These are phyloP conservation scores for Colletotrichum liaoningense DNA, from an alignment of 2,329 filamentous ascomycete genomes.

Conservation along the genomic window DNA sequence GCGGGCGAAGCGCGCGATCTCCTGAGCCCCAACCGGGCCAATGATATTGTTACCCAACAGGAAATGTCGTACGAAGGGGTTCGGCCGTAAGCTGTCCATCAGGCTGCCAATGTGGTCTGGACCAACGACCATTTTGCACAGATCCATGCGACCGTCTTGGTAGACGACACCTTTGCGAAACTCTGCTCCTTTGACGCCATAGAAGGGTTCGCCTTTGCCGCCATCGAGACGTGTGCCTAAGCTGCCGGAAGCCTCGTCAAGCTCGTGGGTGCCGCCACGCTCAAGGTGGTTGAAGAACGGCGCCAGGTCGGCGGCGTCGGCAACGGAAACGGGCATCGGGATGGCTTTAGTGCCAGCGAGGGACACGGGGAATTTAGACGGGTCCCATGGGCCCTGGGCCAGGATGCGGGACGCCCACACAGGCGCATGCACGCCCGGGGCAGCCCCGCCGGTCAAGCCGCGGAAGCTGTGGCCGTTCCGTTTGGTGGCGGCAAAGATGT, in stretches of 20 bases:
- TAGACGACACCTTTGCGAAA: slow-evolving; percentile 57
- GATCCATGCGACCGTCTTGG: slow-evolving; percentile 63
- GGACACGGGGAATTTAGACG: slow-evolving; percentile 44
- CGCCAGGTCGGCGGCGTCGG: slow-evolving; percentile 44
- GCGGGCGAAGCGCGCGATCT: slow-evolving; percentile 57
- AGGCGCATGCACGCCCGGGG: slow-evolving; percentile 46
- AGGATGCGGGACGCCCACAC: slow-evolving; percentile 48
- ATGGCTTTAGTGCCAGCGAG: slow-evolving; percentile 45
- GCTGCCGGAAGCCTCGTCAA: slow-evolving; percentile 39
- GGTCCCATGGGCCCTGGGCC: slow-evolving; percentile 48
- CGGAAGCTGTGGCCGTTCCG: slow-evolving; percentile 43
- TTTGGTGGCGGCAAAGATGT: slow-evolving; percentile 45
- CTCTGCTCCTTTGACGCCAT: slow-evolving; percentile 48
- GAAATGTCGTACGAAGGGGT: slow-evolving; percentile 62
- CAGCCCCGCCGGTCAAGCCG: slow-evolving; percentile 45
- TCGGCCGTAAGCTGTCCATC: slow-evolving; percentile 59
- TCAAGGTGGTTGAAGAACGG: slow-evolving; percentile 49
- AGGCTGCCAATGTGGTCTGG: slow-evolving; percentile 61
- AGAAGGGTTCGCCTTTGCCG: slow-evolving; percentile 51
- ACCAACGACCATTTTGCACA: slow-evolving; percentile 67
- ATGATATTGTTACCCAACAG: slow-evolving; percentile 67
- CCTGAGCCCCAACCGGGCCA: slow-evolving; percentile 58
- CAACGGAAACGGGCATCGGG: slow-evolving; percentile 48
- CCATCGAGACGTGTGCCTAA: slow-evolving; percentile 42
- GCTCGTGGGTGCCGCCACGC: slow-evolving; percentile 44